A percentile compares a stretch with the other conserved stretches of the same genome.
These are phyloP conservation scores for Daldinia sp. DNA, from an alignment of 2,329 filamentous ascomycete genomes.

Conservation along the genomic window DNA sequence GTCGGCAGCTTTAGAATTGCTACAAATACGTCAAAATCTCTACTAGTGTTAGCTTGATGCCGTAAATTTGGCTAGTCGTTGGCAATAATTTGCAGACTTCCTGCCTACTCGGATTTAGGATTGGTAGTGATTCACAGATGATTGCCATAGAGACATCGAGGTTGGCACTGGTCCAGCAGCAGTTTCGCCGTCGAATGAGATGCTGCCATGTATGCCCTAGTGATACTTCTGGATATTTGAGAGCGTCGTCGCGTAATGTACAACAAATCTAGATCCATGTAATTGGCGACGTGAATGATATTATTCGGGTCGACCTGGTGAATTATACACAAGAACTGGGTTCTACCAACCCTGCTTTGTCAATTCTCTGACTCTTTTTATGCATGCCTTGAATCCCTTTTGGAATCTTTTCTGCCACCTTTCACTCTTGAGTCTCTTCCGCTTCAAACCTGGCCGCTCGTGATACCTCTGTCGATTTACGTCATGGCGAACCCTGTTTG, in stretches of 20 bases:
- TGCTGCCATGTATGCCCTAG: neutral
- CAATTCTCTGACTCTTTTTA: conserved; percentile 75
- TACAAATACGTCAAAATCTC: too few relatives aligned
- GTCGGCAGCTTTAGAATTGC: too few relatives aligned
- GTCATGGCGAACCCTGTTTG: conserved; percentile 71
- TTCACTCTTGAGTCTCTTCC: conserved; percentile 78
- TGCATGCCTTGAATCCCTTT: conserved; percentile 73
- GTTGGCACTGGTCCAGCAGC: neutral
- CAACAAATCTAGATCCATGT: conserved; percentile 12
- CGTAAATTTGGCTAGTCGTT: too few relatives aligned
- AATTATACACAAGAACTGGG: conserved; percentile 35
- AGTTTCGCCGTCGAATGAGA: neutral
- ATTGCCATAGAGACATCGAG: neutral
- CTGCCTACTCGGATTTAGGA: too few relatives aligned
- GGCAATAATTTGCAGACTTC: too few relatives aligned
- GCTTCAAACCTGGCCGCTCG: conserved; percentile 80
- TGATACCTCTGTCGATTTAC: conserved; percentile 74
- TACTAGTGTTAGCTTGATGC: too few relatives aligned
- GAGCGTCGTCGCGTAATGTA: conserved; percentile 7
- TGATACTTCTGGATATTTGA: neutral
- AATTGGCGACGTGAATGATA: conserved; percentile 10
- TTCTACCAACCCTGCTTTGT: conserved; percentile 81
- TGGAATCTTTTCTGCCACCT: conserved; percentile 78
- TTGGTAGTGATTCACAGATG: too few relatives aligned
- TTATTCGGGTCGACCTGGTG: conserved; percentile 16